A percentile compares a stretch with the other conserved stretches of the same genome.
Evolutionary conservation across 805 yeast genomes (phyloP).

Genomic region (Isabelozyma heimii): DNA sequence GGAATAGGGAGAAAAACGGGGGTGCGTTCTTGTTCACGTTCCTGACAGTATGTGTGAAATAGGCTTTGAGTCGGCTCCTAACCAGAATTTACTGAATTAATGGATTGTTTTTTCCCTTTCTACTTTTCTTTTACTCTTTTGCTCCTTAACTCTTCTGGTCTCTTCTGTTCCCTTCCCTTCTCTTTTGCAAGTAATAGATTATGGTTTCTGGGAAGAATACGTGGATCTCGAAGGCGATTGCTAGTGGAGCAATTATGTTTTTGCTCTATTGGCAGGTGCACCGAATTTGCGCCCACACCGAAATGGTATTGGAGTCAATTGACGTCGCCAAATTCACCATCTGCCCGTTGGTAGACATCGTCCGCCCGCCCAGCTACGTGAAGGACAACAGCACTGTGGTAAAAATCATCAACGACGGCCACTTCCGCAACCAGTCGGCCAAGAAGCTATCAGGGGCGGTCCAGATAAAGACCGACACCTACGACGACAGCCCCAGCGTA

Average conservation of each 20-base stretch:
- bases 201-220: too few species aligned
- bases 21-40: neutral
- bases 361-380: slow-evolving; percentile 22
- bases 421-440: slow-evolving; percentile 13
- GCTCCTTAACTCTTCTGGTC: too few species aligned
- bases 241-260: neutral
- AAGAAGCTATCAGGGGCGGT: slow-evolving; percentile 13
- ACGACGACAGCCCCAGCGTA: slow-evolving; percentile 12
- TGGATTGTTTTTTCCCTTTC: too few species aligned
- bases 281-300: neutral
- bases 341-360: slow-evolving; percentile 8
- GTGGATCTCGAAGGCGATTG: neutral
- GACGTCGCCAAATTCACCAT: neutral
- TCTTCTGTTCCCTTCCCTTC: too few species aligned
- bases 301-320: neutral
- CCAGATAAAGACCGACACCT: slow-evolving; percentile 9
- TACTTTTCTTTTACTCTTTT: too few species aligned
- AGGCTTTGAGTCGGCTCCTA: too few species aligned
- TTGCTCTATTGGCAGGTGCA: neutral
- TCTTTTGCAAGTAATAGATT: too few species aligned
- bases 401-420: slow-evolving; percentile 8
- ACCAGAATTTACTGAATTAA: too few species aligned
- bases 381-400: slow-evolving; percentile 15
- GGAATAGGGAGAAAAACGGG: neutral
- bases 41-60: too few species aligned